Base-by-base conservation (phyloP, 345 rosid genomes). In the Fremontodendron californicum region DNA sequence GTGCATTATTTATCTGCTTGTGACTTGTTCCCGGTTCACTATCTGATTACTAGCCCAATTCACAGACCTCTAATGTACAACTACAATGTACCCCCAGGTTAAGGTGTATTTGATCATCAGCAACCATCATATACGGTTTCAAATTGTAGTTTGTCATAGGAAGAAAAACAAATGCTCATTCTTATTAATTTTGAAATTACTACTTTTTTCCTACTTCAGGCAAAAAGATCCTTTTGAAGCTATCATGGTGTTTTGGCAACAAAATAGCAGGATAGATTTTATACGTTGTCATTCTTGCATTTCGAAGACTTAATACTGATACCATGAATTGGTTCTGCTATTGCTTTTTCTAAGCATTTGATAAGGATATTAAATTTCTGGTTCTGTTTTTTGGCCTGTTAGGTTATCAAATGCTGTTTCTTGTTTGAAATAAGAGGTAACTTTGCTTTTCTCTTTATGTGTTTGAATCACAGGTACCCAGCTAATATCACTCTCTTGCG, bases 401-500 rank as follows among this genome's bases (percentile, higher is more conserved):
- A 27, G 19, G 33, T 37, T 18, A 12, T 64, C 5, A 74, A 69
- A 51, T 21, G 52, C 33, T 45, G 18, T 31, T 2, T 16, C 12
- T 58, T 54, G 39, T 29, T 61, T 52, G 71, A n/a, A 55, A 52
- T 52, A 58, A 43, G 40, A 80, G 48, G 76, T 75, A 29, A 64
- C 39, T 10, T 49, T 39, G 49, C 23, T 27, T 51, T 35, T 23
- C 70, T 45, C 43, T 78, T 62, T 78, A 37, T 77, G 37, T 67
- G 58, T 68, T 62, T 71, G 42, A 71, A 75, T 79, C 84, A 77
- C 81, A 96, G 98, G 89, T 88, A 94, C 83, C 99, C 99, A 62
- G 98, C 99, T 65, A 86, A 92, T 78, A 96, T 96, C 76, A 96
- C 99, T 75, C 98, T 96, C 80, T 80, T 96, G 87, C 99, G 99